phyloP scores from a whole-genome alignment of 2,329 filamentous ascomycete genomes.

The Thelonectria rubi region DNA sequence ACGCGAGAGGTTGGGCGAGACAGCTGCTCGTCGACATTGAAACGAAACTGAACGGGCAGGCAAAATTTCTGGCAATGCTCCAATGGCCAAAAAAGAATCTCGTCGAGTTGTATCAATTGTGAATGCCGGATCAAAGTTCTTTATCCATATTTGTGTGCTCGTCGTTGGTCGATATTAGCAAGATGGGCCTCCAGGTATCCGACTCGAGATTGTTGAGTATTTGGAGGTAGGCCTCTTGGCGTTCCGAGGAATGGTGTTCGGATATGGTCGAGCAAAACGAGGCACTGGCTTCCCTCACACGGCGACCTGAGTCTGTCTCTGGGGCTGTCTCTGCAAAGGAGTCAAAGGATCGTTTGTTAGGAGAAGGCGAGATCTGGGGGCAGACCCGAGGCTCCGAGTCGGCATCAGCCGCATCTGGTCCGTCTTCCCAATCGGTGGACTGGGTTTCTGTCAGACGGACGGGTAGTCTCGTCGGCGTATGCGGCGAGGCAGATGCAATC shows the following conservation, averaged over 20 bases:
- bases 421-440: background rate
- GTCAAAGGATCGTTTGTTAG: slow-evolving; percentile 36
- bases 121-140: slow-evolving; percentile 43
- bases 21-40: slow-evolving; percentile 37
- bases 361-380: background rate
- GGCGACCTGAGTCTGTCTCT: background rate
- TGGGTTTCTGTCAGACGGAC: slow-evolving; percentile 26
- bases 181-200: slow-evolving; percentile 44
- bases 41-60: slow-evolving; percentile 22
- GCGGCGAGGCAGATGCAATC: background rate
- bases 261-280: slow-evolving; percentile 30
- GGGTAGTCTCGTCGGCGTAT: background rate
- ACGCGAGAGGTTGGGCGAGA: slow-evolving; percentile 38
- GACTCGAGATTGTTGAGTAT: slow-evolving; percentile 44
- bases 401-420: background rate
- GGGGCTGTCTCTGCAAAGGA: slow-evolving; percentile 12
- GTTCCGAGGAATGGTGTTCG: slow-evolving; percentile 35
- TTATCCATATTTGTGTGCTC: slow-evolving; percentile 46
- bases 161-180: slow-evolving; percentile 48
- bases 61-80: slow-evolving; percentile 33
- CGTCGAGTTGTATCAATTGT: slow-evolving; percentile 22
- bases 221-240: slow-evolving; percentile 47
- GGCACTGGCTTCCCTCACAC: slow-evolving; percentile 17
- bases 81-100: slow-evolving; percentile 39
- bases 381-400: background rate